Evolutionary conservation across 2,329 filamentous ascomycete genomes (phyloP).

Genomic region (Boeremia exigua): DNA sequence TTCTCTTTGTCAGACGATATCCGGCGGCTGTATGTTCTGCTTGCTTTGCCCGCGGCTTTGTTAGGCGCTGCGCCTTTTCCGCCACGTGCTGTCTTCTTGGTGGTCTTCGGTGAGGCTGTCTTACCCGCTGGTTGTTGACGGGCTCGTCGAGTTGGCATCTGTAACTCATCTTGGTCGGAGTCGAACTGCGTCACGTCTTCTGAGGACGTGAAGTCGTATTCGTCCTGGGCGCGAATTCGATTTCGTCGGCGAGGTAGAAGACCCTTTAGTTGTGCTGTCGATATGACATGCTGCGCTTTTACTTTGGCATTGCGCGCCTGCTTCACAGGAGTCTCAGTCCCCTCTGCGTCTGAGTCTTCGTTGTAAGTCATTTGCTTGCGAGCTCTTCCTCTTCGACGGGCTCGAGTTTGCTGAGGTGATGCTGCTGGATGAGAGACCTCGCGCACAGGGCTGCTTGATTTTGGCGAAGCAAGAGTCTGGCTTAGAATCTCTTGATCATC

Average conservation of each 20-base stretch:
- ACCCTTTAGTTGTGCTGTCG: conserved; percentile 53
- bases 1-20: conserved; percentile 54
- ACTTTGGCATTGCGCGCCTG: conserved; percentile 24
- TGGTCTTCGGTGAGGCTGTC: conserved; percentile 28
- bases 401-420: conserved; percentile 24
- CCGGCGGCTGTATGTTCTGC: conserved; percentile 44
- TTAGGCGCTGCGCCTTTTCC: conserved; percentile 28
- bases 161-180: conserved; percentile 53
- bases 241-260: conserved; percentile 53
- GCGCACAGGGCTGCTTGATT: conserved; percentile 49
- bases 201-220: conserved; percentile 51
- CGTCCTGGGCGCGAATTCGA: conserved; percentile 38
- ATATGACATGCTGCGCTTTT: conserved; percentile 43
- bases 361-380: conserved; percentile 25
- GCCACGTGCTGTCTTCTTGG: conserved; percentile 31
- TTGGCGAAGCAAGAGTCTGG: conserved; percentile 53
- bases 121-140: conserved; percentile 27
- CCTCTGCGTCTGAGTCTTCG: conserved; percentile 32
- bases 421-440: conserved; percentile 24
- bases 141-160: conserved; percentile 34
- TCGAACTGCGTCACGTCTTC: conserved; percentile 41
- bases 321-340: conserved; percentile 32
- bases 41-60: conserved; percentile 30
- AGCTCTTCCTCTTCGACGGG: conserved; percentile 24
- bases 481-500: conserved; percentile 42